Evolutionary conservation across 805 yeast species (phyloP).

Genomic region (Yarrowia alimentaria): DNA sequence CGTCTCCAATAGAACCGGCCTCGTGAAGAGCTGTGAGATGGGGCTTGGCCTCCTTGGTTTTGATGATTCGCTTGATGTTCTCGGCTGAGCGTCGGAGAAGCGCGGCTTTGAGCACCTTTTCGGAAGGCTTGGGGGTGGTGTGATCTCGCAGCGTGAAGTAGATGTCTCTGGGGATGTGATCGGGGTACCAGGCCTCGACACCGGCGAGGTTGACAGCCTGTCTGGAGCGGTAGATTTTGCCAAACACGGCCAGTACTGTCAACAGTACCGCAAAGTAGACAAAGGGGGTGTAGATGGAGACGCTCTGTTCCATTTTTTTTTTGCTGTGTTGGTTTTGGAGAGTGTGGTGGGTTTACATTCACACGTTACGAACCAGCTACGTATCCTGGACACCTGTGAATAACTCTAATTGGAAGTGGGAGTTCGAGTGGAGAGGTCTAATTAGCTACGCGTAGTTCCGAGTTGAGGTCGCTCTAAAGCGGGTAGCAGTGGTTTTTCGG

Average conservation of each 20-base stretch:
- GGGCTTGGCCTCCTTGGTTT: constrained; percentile 74
- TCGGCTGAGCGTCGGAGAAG: constrained; percentile 76
- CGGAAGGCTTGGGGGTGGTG: constrained; percentile 60
- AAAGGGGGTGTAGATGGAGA: constrained; percentile 69
- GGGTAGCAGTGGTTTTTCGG: too few relatives aligned
- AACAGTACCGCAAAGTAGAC: constrained; percentile 69
- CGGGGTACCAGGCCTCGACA: constrained; percentile 68
- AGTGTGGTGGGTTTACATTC: not conserved
- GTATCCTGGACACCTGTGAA: constrained; percentile 26
- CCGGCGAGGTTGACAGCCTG: constrained; percentile 50
- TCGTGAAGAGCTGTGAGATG: constrained; percentile 71
- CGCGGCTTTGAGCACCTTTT: constrained; percentile 71
- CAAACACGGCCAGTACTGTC: constrained; percentile 64
- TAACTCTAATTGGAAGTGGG: constrained; percentile 13
- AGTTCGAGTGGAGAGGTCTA: too few relatives aligned
- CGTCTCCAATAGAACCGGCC: constrained; percentile 89
- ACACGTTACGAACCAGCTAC: too few relatives aligned
- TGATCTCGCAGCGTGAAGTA: constrained; percentile 57
- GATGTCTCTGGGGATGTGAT: constrained; percentile 61
- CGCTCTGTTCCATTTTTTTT: constrained; percentile 40
- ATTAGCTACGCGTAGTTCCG: constrained; percentile 16
- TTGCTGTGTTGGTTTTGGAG: not conserved
- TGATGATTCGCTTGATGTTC: constrained; percentile 77
- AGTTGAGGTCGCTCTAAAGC: too few relatives aligned
- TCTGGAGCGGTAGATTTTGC: constrained; percentile 62